phyloP scores from a whole-genome alignment of 306 rosid species.

The Styphnolobium japonicum region DNA sequence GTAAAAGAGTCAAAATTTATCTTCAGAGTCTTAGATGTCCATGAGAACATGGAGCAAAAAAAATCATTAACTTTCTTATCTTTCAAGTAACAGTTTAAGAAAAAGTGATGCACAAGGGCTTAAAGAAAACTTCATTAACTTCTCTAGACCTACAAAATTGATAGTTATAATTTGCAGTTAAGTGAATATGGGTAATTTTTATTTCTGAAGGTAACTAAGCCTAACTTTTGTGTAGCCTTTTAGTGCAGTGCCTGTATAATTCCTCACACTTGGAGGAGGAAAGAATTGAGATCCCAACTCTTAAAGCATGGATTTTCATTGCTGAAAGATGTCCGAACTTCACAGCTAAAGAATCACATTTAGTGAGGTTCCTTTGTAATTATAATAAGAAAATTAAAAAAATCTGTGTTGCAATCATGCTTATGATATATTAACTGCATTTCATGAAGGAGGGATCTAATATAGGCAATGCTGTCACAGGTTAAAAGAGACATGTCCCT shows the following conservation, averaged over 20 bases:
- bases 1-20: background rate
- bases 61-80: background rate
- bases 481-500: background rate
- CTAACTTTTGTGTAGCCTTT: background rate
- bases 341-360: background rate
- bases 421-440: background rate
- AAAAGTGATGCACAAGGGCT: background rate
- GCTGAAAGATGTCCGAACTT: background rate
- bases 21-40: background rate
- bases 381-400: background rate
- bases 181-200: background rate
- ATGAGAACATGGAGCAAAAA: background rate
- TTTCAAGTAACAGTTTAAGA: background rate
- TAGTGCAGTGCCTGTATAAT: background rate
- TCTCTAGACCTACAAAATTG: background rate
- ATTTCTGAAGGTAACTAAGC: background rate
- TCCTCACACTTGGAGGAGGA: background rate
- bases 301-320: background rate
- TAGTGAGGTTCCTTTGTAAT: background rate
- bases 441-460: background rate
- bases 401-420: background rate
- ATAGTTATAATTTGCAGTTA: background rate
- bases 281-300: background rate
- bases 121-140: background rate
- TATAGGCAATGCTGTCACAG: background rate